These are phyloP conservation scores for Didymellaceae sp. DNA, from an alignment of 2,329 filamentous ascomycete genomes.

Conservation along the genomic window DNA sequence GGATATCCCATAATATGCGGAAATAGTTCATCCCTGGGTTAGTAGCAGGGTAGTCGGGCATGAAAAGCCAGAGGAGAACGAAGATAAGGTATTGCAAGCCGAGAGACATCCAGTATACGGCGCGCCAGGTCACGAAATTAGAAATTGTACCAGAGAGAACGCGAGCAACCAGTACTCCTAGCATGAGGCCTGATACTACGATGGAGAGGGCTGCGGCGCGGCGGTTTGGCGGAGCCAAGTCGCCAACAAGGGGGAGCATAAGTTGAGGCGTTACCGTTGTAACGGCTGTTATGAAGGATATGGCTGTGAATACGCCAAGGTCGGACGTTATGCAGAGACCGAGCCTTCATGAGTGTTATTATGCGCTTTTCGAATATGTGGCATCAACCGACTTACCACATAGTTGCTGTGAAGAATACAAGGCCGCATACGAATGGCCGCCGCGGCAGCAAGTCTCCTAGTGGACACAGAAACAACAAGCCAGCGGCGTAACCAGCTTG, in stretches of 20 bases:
- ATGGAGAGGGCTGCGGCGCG: constrained; percentile 75
- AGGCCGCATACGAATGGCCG: constrained; percentile 73
- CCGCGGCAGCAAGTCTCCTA: constrained; percentile 73
- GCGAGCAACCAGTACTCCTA: constrained; percentile 78
- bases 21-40: constrained; percentile 74
- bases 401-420: constrained; percentile 70
- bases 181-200: constrained; percentile 75
- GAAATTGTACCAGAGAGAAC: constrained; percentile 77
- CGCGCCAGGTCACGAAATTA: constrained; percentile 76
- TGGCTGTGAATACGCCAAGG: constrained; percentile 68
- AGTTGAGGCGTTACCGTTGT: constrained; percentile 77
- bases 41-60: constrained; percentile 81
- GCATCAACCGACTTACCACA: constrained; percentile 59
- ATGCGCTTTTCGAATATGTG: not conserved
- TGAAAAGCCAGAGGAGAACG: constrained; percentile 69
- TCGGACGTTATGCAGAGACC: constrained; percentile 72
- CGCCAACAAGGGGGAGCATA: constrained; percentile 81
- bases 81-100: constrained; percentile 74
- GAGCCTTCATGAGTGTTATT: constrained; percentile 49
- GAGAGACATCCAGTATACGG: constrained; percentile 79
- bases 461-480: constrained; percentile 74
- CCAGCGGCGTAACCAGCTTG: constrained; percentile 81
- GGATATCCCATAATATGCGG: constrained; percentile 68
- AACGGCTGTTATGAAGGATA: constrained; percentile 77
- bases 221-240: constrained; percentile 73